Base-by-base conservation (phyloP, 2,329 filamentous ascomycete genomes). In the Tolypocladium amazonense region DNA sequence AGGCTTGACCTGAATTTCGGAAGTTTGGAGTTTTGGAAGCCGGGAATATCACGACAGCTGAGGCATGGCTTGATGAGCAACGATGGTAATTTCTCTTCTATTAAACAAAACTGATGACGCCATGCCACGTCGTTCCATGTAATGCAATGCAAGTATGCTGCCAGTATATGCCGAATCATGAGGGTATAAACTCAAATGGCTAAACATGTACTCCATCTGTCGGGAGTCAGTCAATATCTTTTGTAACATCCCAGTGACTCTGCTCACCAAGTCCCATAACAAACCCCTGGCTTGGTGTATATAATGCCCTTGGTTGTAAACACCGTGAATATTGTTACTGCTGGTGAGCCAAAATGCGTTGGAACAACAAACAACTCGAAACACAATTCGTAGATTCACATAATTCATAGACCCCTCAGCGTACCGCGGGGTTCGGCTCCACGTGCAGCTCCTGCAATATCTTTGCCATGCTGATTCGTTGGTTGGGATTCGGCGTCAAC, bases 401-500 rank as follows among this genome's bases (percentile, higher is more conserved):
- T n/a, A 12, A 47, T 18, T 56, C 15, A 41, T 33, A 54, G 11
- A 18, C n/a, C n/a, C 45, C 47, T 60, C 56, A 60, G 14, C 60
- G 56, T 33, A 35, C 55, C 58, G 33, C 52, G 45, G 30, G 56
- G 4, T 60, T 67, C 47, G 68, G 62, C 41, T 72, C 73, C 2
- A 63, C 61, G 59, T 74, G 71, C 52, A 83, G 62, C 63, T 81
- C 77, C 60, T 69, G 72, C 60, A 81, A 69, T 30, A 83, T 75
- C 52, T 75, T 75, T n/a, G 75, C 74, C 78, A 82, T 83, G 25
- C 78, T 81, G 63, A 84, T 79, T 37, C 82, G 76, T 58, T 82
- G 76, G 58, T 70, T 70, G 12, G 77, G 80, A 58, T 80, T 78
- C 4, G 81, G 77, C 8, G 73, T 73, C 61, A 85, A 65, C 82